Percentiles rank a stretch among this genome's conserved stretches.
Conservation (phyloP, 148 eudicot species). For the Rhododendron simsii region DNA sequence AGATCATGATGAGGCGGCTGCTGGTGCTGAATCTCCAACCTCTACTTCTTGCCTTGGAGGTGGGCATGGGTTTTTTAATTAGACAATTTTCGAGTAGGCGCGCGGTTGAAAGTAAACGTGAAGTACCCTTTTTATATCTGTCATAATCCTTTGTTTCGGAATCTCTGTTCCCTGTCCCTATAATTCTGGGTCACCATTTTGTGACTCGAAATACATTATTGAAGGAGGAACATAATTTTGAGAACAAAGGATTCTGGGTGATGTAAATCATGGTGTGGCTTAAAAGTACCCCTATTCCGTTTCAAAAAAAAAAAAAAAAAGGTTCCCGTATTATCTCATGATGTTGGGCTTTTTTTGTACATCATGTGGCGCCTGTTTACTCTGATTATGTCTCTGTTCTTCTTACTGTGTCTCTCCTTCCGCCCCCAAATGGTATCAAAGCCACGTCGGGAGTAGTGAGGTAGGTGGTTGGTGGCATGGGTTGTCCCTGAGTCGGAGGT, state of each 20-base stretch:
- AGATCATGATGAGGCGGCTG: background rate
- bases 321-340: background rate
- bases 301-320: no score
- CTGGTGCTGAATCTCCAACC: background rate
- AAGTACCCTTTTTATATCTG: background rate
- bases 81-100: background rate
- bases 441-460: no score
- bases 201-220: background rate
- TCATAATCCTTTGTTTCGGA: background rate
- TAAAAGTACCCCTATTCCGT: background rate
- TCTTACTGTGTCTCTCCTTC: no score
- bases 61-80: background rate
- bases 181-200: no score
- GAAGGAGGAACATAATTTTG: background rate
- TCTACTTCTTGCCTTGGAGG: slow-evolving; percentile 23
- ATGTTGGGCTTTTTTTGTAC: background rate
- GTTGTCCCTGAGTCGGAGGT: no score
- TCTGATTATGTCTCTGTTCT: no score
- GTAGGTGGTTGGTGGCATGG: no score
- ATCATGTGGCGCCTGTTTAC: no score
- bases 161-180: background rate
- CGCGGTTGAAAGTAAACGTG: background rate
- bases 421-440: no score
- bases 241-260: background rate
- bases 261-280: background rate